phyloP scores from a whole-genome alignment of 164 flowering plant species.

The Euptelea pleiosperma region DNA sequence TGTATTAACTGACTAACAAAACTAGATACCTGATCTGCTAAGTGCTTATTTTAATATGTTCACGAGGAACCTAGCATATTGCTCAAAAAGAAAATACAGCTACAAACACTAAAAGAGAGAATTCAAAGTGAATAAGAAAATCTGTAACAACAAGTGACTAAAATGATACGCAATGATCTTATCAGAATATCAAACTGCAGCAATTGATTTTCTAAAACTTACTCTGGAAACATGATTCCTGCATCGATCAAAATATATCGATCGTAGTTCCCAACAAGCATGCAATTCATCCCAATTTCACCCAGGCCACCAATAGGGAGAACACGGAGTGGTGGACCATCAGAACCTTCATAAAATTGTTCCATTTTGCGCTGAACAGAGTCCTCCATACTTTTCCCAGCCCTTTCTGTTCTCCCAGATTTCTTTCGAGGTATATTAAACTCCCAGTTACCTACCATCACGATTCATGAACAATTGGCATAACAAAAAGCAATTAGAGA shows the following conservation, averaged over 20 bases:
- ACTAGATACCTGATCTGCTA: too few species aligned
- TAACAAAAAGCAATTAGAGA: not conserved
- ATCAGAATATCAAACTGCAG: not conserved
- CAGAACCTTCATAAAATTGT: conserved; percentile 84
- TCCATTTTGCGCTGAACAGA: conserved; percentile 92
- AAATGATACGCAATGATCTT: not conserved
- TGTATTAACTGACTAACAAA: not conserved
- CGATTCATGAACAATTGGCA: not conserved
- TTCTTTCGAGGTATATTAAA: conserved; percentile 45
- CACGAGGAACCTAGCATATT: not conserved
- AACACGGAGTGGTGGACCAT: conserved; percentile 95
- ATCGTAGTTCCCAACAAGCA: conserved; percentile 96
- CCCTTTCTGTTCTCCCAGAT: conserved; percentile 61
- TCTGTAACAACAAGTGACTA: not conserved
- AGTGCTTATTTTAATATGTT: too few species aligned
- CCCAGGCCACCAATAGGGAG: conserved; percentile 98
- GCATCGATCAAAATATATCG: conserved; percentile 97
- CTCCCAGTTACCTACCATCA: conserved; percentile 45
- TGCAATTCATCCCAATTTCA: conserved; percentile 99
- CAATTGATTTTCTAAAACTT: conserved; percentile 28
- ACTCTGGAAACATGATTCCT: conserved; percentile 99
- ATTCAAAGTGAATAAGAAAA: not conserved
- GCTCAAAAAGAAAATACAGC: too few species aligned
- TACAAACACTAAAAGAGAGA: too few species aligned
- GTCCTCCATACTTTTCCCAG: conserved; percentile 88